These are phyloP conservation scores for Leishmania braziliensis DNA, from an alignment of 208 protist species.

Conservation along the genomic window DNA sequence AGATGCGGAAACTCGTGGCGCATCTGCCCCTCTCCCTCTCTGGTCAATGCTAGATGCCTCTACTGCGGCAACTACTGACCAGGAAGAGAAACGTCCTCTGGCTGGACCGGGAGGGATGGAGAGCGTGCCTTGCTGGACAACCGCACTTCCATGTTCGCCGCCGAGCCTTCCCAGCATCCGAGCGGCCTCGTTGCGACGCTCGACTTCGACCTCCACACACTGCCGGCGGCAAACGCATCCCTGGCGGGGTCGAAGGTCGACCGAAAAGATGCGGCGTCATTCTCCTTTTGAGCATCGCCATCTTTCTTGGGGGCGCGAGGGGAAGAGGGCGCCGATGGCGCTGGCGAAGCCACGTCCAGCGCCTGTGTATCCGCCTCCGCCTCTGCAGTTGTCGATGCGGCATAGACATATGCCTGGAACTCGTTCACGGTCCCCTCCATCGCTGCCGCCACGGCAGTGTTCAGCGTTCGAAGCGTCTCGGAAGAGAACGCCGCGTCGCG, in stretches of 20 bases:
- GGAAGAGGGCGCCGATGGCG: neutral
- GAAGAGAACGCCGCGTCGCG: neutral
- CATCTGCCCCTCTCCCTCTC: neutral
- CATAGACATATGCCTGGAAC: conserved; percentile 10
- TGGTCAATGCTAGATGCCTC: neutral
- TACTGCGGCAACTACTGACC: neutral
- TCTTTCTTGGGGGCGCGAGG: neutral
- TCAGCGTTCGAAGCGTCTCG: conserved; percentile 1
- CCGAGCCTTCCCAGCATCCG: conserved; percentile 17
- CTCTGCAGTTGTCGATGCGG: neutral
- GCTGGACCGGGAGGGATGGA: neutral
- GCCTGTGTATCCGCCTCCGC: conserved; percentile 13
- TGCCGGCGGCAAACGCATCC: neutral
- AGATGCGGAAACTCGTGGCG: neutral
- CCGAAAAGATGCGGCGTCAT: neutral
- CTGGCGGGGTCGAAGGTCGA: neutral
- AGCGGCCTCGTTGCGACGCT: neutral
- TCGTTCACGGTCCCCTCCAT: conserved; percentile 36
- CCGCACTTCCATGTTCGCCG: conserved; percentile 10
- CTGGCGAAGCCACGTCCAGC: neutral
- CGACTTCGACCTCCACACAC: conserved; percentile 6
- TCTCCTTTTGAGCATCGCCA: conserved; percentile 17
- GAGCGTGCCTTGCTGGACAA: conserved; percentile 20
- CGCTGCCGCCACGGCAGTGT: neutral
- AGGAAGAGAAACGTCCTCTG: neutral